A percentile compares a stretch with the other conserved stretches of the same genome.
These are phyloP conservation scores for Cryptococcus floricola DNA, from an alignment of 1,284 basidiomycete species.

Conservation along the genomic window DNA sequence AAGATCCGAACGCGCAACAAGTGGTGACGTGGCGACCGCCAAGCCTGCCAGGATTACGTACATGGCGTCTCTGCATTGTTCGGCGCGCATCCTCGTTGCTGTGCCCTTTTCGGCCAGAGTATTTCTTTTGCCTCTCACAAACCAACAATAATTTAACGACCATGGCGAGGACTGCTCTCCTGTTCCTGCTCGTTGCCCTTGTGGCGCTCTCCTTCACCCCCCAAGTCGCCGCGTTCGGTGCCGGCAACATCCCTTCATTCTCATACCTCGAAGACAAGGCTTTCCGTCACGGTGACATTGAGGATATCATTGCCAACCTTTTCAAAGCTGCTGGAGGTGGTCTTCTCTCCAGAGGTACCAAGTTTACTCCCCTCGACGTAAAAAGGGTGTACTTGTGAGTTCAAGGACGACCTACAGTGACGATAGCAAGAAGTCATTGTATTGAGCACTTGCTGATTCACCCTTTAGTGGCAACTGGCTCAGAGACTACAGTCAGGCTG, in stretches of 20 bases:
- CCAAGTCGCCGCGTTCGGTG: constrained; percentile 43
- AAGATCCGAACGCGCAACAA: too few species aligned
- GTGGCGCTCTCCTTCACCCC: constrained; percentile 44
- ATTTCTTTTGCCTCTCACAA: neutral
- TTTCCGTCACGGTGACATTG: constrained; percentile 81
- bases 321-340: constrained; percentile 62
- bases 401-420: neutral
- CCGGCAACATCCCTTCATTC: constrained; percentile 48
- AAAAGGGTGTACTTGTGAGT: constrained; percentile 42
- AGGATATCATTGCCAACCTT: constrained; percentile 51
- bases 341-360: constrained; percentile 63
- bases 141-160: neutral
- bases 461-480: constrained; percentile 53
- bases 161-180: constrained; percentile 32
- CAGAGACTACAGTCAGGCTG: constrained; percentile 71
- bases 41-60: neutral
- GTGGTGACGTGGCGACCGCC: too few species aligned
- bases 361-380: constrained; percentile 56
- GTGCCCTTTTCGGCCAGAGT: neutral
- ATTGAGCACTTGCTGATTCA: constrained; percentile 51
- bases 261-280: constrained; percentile 58
- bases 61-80: neutral
- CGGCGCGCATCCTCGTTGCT: too few species aligned
- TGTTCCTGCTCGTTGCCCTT: constrained; percentile 35
- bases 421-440: neutral